Conservation (phyloP, 192 early-diverging fungal species). For the Rhizophagus prolifer region DNA sequence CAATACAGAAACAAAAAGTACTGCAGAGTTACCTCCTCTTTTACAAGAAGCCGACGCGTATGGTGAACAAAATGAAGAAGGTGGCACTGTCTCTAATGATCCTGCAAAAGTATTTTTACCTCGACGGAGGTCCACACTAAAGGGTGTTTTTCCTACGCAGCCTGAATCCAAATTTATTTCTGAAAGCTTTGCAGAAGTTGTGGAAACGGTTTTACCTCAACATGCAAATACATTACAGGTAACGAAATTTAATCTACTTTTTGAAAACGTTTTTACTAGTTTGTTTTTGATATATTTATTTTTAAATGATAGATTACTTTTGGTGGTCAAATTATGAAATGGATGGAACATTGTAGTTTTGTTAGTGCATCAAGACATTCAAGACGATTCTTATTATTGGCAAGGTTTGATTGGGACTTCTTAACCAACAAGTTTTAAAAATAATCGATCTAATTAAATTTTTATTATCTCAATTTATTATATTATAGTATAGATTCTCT, state of each 20-base stretch:
- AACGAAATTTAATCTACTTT: neutral
- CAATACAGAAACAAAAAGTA: slow-evolving; percentile 26
- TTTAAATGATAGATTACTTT: slow-evolving; percentile 54
- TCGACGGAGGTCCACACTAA: slow-evolving; percentile 20
- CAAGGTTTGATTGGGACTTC: slow-evolving; percentile 38
- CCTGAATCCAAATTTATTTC: slow-evolving; percentile 37
- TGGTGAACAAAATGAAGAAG: neutral
- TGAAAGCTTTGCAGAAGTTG: slow-evolving; percentile 58
- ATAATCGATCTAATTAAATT: neutral
- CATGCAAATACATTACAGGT: slow-evolving; percentile 62
- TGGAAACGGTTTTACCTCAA: slow-evolving; percentile 69
- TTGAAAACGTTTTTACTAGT: neutral
- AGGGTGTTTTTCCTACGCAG: neutral
- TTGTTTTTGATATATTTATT: neutral
- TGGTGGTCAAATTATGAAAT: slow-evolving; percentile 71
- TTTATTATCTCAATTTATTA: slow-evolving; percentile 7
- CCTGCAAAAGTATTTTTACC: slow-evolving; percentile 16
- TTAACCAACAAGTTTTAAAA: neutral
- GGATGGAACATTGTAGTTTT: slow-evolving; percentile 66
- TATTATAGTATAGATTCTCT: slow-evolving; percentile 54
- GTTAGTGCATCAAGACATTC: slow-evolving; percentile 59
- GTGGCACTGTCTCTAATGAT: slow-evolving; percentile 15
- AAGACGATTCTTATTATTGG: slow-evolving; percentile 55
- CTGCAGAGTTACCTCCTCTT: slow-evolving; percentile 22
- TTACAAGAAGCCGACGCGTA: neutral